phyloP scores from a whole-genome alignment of 495 filamentous ascomycete genomes.

The Tuber magnatum region DNA sequence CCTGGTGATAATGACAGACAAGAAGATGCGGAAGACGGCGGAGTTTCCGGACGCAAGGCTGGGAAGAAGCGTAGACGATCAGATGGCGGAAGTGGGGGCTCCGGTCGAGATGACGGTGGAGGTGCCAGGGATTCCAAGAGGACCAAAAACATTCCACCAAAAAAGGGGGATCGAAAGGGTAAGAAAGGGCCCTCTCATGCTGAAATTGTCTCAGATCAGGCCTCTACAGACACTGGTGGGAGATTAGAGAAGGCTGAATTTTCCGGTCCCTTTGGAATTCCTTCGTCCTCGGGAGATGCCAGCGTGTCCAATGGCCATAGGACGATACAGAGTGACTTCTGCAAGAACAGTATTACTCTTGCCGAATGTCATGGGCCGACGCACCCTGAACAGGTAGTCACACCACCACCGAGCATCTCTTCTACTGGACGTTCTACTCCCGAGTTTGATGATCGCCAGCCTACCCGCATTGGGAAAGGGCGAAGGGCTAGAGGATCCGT shows the following conservation, averaged over 20 bases:
- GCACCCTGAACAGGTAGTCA: constrained; percentile 12
- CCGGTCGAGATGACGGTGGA: constrained; percentile 28
- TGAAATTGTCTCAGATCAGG: constrained; percentile 17
- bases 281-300: not conserved
- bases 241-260: not conserved
- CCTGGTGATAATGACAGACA: constrained; percentile 24
- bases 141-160: constrained; percentile 19
- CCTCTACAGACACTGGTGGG: not conserved
- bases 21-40: constrained; percentile 27
- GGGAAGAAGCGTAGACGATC: constrained; percentile 31
- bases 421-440: constrained; percentile 28
- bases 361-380: not conserved
- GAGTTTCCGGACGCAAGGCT: constrained; percentile 19
- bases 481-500: constrained; percentile 1
- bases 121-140: constrained; percentile 25
- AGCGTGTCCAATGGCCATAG: not conserved
- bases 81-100: constrained; percentile 32
- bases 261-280: not conserved
- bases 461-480: not conserved
- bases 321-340: constrained; percentile 1
- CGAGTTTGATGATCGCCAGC: constrained; percentile 18
- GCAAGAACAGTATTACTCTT: not conserved
- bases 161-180: constrained; percentile 32
- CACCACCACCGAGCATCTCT: constrained; percentile 23
- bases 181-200: constrained; percentile 31